Evolutionary conservation across 345 rosid genomes (phyloP).

Genomic region (Citrus medica): DNA sequence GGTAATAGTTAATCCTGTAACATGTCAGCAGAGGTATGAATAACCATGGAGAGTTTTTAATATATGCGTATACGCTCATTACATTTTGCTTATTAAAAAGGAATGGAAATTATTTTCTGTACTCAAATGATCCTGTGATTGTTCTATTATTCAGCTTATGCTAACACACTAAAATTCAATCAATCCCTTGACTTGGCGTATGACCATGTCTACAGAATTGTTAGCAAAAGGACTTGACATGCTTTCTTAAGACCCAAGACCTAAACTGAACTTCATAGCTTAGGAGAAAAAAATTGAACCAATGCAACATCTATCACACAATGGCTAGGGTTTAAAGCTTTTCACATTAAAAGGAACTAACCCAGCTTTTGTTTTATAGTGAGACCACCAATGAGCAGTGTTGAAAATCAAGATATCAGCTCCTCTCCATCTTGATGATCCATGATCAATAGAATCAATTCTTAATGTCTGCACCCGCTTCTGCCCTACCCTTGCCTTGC

Average conservation of each 20-base stretch:
- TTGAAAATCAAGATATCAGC: slow-evolving; percentile 88
- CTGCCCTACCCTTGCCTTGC: slow-evolving; percentile 71
- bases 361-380: slow-evolving; percentile 94
- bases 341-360: slow-evolving; percentile 27
- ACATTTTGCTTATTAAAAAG: neutral
- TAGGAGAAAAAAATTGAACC: neutral
- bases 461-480: slow-evolving; percentile 71
- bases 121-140: too few species aligned
- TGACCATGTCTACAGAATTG: neutral
- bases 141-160: neutral
- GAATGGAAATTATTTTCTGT: neutral
- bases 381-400: slow-evolving; percentile 99
- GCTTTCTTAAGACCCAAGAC: neutral
- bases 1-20: slow-evolving; percentile 84
- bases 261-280: neutral
- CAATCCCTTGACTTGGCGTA: neutral
- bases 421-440: slow-evolving; percentile 90
- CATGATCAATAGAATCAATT: slow-evolving; percentile 81
- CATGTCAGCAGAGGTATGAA: neutral
- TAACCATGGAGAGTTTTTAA: neutral
- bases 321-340: neutral
- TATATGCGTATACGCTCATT: neutral
- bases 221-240: neutral
- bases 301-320: neutral
- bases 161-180: neutral